Base-by-base conservation (phyloP, 2,329 filamentous ascomycete species). In the Fusarium longipes region DNA sequence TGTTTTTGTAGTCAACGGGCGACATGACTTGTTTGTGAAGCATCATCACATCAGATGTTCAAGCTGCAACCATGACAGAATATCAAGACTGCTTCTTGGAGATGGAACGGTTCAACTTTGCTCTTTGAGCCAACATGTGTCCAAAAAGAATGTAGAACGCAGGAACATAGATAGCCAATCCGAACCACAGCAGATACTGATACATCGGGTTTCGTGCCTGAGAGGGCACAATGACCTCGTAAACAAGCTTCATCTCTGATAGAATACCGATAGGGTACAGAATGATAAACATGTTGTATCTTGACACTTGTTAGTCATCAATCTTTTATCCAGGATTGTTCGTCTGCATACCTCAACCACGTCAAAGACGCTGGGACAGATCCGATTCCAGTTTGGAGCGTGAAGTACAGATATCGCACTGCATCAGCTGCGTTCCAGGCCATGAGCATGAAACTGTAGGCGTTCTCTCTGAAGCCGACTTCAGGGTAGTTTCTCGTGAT, bases 401-500 rank as follows among this genome's bases (percentile, higher is more conserved):
- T 63, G 20, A 71, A 71, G 17, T 70, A 71, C 4, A 60, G 12
- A 25, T 70, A 71, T 17, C 69, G 30, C 44, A 70, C 65, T 1
- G 50, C 50, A 56, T 71, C 69, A 2, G 69, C 69, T 1, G 54
- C 27, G 24, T 72, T 71, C 69, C 69, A 71, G 8, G 69, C 47
- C 33, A 63, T 45, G 3, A 71, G 60, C 69, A 71, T 70, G 9
- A 40, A 45, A 32, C 63, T 58, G 14, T 71, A 71, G 1, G 67
- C 67, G 27, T 24, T 30, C 9, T 71, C 69, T 2, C 49, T 18
- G 1, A 24, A 45, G 1, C 64, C 67, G 17, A 71, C 57, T 5
- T 70, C 50, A 0, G 69, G 60, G 17, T 71, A 71, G 27, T 71
- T 71, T 11, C 69, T 52, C 3, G 69, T 68, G 10, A 71, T 71